phyloP scores from a whole-genome alignment of 2,329 filamentous ascomycete genomes.

The Rhynchosporium secalis region DNA sequence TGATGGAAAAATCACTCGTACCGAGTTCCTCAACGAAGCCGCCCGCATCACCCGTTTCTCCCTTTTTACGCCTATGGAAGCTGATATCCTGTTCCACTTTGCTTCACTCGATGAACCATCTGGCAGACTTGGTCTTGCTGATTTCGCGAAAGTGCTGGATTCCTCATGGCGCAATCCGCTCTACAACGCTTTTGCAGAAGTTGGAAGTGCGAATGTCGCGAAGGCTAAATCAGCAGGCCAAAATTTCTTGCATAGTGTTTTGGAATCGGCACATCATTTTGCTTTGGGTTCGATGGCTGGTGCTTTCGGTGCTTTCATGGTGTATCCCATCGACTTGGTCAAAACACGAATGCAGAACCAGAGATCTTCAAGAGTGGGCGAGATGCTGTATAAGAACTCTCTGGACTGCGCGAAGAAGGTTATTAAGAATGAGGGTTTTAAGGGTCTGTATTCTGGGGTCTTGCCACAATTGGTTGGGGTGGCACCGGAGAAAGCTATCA shows the following conservation, averaged over 20 bases:
- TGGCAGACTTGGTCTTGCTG: slow-evolving; percentile 74
- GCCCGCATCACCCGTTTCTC: slow-evolving; percentile 90
- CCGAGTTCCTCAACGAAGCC: slow-evolving; percentile 94
- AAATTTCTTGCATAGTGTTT: slow-evolving; percentile 60
- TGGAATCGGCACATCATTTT: slow-evolving; percentile 89
- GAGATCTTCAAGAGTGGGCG: slow-evolving; percentile 76
- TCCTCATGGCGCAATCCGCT: slow-evolving; percentile 76
- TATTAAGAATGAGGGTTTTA: slow-evolving; percentile 85
- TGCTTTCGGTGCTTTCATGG: slow-evolving; percentile 98
- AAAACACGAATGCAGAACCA: slow-evolving; percentile 99
- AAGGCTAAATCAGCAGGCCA: slow-evolving; percentile 57
- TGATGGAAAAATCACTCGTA: slow-evolving; percentile 90
- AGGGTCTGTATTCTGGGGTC: slow-evolving; percentile 90
- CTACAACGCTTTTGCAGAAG: slow-evolving; percentile 42
- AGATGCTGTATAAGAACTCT: slow-evolving; percentile 94
- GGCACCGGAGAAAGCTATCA: slow-evolving; percentile 99
- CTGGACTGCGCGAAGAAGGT: slow-evolving; percentile 94
- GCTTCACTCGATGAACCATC: slow-evolving; percentile 88
- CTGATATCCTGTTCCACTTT: slow-evolving; percentile 98
- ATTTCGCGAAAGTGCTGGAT: slow-evolving; percentile 95
- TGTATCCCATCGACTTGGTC: slow-evolving; percentile 97
- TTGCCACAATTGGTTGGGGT: slow-evolving; percentile 94
- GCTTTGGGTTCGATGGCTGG: slow-evolving; percentile 84
- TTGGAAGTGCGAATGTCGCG: slow-evolving; percentile 41
- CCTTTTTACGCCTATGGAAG: slow-evolving; percentile 97